These are phyloP conservation scores for Leptodermis oblonga DNA, from an alignment of 257 asterid genomes.

Conservation along the genomic window DNA sequence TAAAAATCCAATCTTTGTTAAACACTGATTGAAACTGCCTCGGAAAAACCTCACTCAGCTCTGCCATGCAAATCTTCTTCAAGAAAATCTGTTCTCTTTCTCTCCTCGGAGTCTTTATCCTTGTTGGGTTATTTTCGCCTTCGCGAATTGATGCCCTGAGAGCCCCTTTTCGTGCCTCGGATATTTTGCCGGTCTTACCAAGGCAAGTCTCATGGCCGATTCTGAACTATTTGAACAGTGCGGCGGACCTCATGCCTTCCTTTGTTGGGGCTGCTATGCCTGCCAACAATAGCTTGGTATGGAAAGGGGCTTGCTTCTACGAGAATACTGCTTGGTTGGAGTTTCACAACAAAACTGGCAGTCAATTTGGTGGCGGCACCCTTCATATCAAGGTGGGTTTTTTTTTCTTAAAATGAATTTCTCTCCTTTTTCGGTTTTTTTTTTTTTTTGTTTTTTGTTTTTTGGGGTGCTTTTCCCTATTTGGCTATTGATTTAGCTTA, in stretches of 20 bases:
- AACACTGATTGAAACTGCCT: background rate
- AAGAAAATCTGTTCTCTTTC: slow-evolving; percentile 24
- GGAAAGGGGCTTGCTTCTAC: slow-evolving; percentile 86
- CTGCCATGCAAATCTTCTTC: slow-evolving; percentile 26
- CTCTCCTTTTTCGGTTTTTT: background rate
- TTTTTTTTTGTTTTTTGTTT: background rate
- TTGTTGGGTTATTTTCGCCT: slow-evolving; percentile 15
- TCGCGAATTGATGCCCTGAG: slow-evolving; percentile 33
- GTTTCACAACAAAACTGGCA: slow-evolving; percentile 60
- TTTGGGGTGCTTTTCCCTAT: background rate
- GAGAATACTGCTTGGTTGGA: slow-evolving; percentile 72
- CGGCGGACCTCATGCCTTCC: slow-evolving; percentile 75
- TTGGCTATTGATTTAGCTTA: background rate
- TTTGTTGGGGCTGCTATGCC: slow-evolving; percentile 65
- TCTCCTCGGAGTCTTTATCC: slow-evolving; percentile 20
- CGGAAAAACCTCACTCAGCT: slow-evolving; percentile 6
- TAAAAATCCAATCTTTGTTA: slow-evolving; percentile 9
- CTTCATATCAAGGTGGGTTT: slow-evolving; percentile 67
- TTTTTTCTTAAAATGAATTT: background rate
- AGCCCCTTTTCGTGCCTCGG: slow-evolving; percentile 49
- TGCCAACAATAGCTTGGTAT: slow-evolving; percentile 35
- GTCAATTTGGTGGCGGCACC: slow-evolving; percentile 77
- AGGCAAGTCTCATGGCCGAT: slow-evolving; percentile 70
- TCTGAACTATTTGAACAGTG: slow-evolving; percentile 42
- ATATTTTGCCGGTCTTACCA: slow-evolving; percentile 67